phyloP scores from a whole-genome alignment of 441 rosid species.

The Isatis lusitanica region DNA sequence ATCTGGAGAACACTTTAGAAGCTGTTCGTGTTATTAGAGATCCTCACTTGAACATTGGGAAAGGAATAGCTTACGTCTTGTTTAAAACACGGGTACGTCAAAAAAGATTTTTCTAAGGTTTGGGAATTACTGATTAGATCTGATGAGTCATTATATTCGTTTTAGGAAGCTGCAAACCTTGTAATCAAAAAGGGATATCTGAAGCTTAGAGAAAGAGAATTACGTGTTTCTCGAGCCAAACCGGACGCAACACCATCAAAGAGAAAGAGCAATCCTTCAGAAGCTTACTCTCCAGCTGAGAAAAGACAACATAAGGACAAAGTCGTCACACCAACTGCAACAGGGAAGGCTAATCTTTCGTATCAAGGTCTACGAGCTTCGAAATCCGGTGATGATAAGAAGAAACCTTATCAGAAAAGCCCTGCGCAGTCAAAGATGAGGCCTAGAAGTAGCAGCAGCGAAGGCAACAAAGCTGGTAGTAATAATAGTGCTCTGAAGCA shows the following conservation, averaged over 20 bases:
- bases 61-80: conserved; percentile 94
- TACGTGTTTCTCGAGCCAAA: conserved; percentile 62
- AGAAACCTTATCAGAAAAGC: conserved; percentile 41
- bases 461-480: conserved; percentile 15
- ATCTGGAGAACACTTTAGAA: conserved; percentile 68
- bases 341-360: conserved; percentile 45
- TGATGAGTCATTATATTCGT: background rate
- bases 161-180: conserved; percentile 79
- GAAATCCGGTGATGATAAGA: conserved; percentile 59
- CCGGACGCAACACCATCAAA: conserved; percentile 65
- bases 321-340: conserved; percentile 43
- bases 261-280: conserved; percentile 53
- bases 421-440: conserved; percentile 39
- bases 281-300: conserved; percentile 44
- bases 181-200: conserved; percentile 61
- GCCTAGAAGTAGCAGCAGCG: conserved; percentile 36
- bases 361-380: conserved; percentile 86
- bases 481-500: conserved; percentile 37
- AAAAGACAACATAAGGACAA: conserved; percentile 45
- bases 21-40: conserved; percentile 90
- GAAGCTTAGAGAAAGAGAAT: conserved; percentile 77
- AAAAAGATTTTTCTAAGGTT: background rate
- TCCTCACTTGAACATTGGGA: conserved; percentile 81
- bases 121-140: background rate
- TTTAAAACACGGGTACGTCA: conserved; percentile 76